Evolutionary conservation across 2,329 filamentous ascomycete species (phyloP), one percentile per base, ranked within the genome.

Genomic region (Tolypocladium ophioglossoides): DNA sequence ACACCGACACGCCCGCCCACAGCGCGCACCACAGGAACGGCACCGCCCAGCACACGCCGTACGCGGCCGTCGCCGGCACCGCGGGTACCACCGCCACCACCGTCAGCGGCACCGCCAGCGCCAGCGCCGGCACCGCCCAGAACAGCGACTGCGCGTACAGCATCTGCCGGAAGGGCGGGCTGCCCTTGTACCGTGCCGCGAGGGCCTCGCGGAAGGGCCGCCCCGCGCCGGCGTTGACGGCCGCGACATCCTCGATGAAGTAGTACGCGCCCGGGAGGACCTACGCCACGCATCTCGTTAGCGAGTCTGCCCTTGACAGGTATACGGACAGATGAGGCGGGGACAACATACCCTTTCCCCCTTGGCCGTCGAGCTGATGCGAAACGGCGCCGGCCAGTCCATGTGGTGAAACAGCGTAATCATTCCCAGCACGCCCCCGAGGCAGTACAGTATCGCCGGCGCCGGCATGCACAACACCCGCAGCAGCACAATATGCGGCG

Each of bases 181-280:
- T 72, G 6, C 72, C 71, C 53, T 68, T 64, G 57, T 74, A 74
- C 24, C 72, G 64, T 10, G 72, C 72, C 24, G 72, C 67, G 30
- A 72, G 61, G 11, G 71, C 72, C 53, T 74, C 71, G 46, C 72
- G 67, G 47, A 68, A 75, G 0, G 71, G 70, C 38, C 69, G 66
- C n/a, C 71, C 71, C 11, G 80, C 83, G 4, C 75, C 78, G 22
- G 82, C 84, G 62, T 87, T 85, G 41, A 87, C 84, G 5, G 81
- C 83, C 16, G 85, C 77, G 27, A 86, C 76, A 61, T 87, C 84
- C 66, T 87, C 84, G 30, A 86, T 79, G 34, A 87, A 74, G 51
- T 84, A 84, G 60, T 85, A 84, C 2, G 80, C 74, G 2, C 80
- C 77, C 0, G 84, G 84, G 3, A 78, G 75, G 55, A 85, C 78